phyloP scores from a whole-genome alignment of 2,329 filamentous ascomycete genomes.

The Aspergillus viridinutans region DNA sequence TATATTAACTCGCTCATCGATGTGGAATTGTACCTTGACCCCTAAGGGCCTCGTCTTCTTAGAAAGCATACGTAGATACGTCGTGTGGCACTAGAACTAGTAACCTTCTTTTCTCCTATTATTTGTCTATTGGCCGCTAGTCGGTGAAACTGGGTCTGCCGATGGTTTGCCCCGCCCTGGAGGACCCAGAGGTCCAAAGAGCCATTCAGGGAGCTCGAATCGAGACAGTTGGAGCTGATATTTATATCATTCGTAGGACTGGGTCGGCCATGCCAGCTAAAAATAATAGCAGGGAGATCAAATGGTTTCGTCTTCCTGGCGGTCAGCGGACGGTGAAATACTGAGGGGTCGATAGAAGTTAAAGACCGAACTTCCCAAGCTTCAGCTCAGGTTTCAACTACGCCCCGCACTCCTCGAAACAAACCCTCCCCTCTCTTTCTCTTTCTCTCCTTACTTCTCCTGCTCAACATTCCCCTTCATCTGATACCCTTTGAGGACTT shows the following conservation, averaged over 20 bases:
- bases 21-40: not conserved
- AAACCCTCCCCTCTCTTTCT: slow-evolving; percentile 5
- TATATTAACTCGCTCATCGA: not conserved
- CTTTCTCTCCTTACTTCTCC: slow-evolving; percentile 2
- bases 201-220: slow-evolving; percentile 5
- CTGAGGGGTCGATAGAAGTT: not conserved
- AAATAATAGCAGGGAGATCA: not conserved
- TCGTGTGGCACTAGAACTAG: not conserved
- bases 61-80: not conserved
- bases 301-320: not conserved
- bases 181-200: slow-evolving; percentile 5
- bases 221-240: not conserved
- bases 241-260: not conserved
- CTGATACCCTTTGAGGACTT: not conserved
- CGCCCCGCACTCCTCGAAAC: slow-evolving; percentile 23
- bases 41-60: not conserved
- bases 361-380: not conserved
- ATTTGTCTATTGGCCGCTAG: not conserved
- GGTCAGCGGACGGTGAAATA: slow-evolving; percentile 4
- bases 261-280: not conserved
- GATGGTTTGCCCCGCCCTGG: not conserved
- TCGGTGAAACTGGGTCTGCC: slow-evolving; percentile 19
- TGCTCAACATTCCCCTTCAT: not conserved
- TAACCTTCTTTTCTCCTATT: not conserved
- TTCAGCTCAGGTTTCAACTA: slow-evolving; percentile 1